These are phyloP conservation scores for Beta lomatogona DNA, from an alignment of 179 eudicot species.

Conservation along the genomic window DNA sequence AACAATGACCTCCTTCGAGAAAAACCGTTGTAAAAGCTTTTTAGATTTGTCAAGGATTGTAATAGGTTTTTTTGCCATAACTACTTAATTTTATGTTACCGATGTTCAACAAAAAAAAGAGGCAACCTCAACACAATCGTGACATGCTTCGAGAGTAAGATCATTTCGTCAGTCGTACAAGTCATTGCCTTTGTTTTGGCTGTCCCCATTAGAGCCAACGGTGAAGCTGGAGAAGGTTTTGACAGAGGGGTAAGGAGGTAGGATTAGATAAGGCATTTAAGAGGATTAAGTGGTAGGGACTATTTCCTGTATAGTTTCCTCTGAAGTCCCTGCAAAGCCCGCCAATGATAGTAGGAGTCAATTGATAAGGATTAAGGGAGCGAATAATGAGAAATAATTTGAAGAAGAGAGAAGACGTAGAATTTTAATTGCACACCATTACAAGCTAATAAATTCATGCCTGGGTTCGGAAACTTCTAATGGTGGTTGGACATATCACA, in stretches of 20 bases:
- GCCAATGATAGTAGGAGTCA: background rate
- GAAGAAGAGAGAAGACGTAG: background rate
- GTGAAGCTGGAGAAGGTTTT: background rate
- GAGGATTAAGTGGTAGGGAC: slow-evolving; percentile 1
- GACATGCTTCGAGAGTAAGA: background rate
- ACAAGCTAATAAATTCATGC: too few species aligned
- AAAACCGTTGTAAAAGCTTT: background rate
- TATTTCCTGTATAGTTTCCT: background rate
- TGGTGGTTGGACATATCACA: too few species aligned
- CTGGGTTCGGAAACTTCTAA: background rate
- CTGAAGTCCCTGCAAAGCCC: background rate
- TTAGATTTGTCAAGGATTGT: background rate
- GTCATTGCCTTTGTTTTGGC: background rate
- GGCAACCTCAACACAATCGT: background rate
- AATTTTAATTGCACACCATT: background rate
- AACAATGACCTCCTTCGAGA: background rate
- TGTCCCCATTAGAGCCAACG: too few species aligned
- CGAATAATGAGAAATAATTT: background rate
- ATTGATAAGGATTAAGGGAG: background rate
- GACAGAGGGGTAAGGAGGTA: background rate
- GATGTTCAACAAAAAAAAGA: too few species aligned
- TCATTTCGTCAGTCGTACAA: background rate
- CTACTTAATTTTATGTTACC: too few species aligned
- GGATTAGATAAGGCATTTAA: slow-evolving; percentile 10
- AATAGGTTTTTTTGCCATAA: too few species aligned